Base-by-base conservation (phyloP, 306 rosid species). In the Fragaria nilgerrensis region DNA sequence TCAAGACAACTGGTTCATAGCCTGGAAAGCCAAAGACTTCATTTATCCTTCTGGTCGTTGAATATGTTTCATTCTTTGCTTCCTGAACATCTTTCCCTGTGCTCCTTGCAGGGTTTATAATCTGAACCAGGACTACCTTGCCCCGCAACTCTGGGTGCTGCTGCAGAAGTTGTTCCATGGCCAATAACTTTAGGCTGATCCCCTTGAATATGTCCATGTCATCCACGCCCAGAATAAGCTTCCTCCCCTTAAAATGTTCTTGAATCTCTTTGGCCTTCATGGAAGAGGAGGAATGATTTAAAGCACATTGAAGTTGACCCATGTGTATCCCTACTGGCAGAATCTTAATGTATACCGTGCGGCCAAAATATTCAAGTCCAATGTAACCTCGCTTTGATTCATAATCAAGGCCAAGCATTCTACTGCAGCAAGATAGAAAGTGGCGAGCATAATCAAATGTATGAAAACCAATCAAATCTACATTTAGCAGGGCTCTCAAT, bases 381-480 rank as follows among this genome's bases (percentile, higher is more conserved):
- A 94, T 81, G 90, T 89, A 81, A 17, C 96, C 97, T 44, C 93
- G 82, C 83, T 86, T 92, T 65, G 97, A 86, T 83, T 90, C 86
- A 76, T 86, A 89, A 77, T 87, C 90, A 78, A 94, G 78, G 70
- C 96, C 98, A 70, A 92, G 94, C 87, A 94, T 83, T 83, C 96
- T 85, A 71, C 94, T 84, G 76, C 98, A 94, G 77, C 93, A 86
- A 39, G 97, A 88, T 32, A 94, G 82, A 47, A 94, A 94, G 85
- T 94, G 98, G 62, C 94, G 94, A 84, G 98, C 98, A 74, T 94
- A 94, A 78, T 89, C 97, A 63, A 89, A 94, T 25, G 98, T 94
- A 68, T 94, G 97, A 73, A 94, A 94, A 43, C 98, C 96, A 45
- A 94, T 82, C 80, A 92, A 78, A 80, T 94, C 97, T 34, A 85